Evolutionary conservation across 2,329 filamentous ascomycete genomes (phyloP), one percentile per base, ranked within the genome.

Genomic region (Botrytis squamosa): DNA sequence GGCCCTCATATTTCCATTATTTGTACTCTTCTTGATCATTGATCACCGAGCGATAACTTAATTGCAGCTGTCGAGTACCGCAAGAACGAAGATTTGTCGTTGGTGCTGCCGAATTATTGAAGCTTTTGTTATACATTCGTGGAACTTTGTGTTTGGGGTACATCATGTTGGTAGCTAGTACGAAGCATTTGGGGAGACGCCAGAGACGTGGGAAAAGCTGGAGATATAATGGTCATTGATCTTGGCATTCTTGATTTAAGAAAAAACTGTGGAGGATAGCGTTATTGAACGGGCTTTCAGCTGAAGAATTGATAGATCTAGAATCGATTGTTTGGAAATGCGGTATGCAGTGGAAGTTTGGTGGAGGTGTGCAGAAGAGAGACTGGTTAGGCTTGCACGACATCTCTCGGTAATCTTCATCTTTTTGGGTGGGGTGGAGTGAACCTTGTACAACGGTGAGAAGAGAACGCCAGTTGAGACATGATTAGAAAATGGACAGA

Each of bases 61-160:
- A 22, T 12, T 16, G 1, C 66, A 59, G 36, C 66, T 57, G 49
- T 57, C 49, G 49, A 57, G 66, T 69, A 59, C 25, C 49, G 18
- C 66, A 57, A 57, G 49, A 42, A 42, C 36, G 18, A 57, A 25
- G 14, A 57, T 33, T 9, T 57, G 18, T 57, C n/a, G 38, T 42
- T 49, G 25, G 66, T 69, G 25, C 4, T 69, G 66, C 66, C 66
- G 49, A 69, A 25, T 16, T 57, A 68, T 69, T 12, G 38, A 69
- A 69, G 25, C 18, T 20, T 29, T 67, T 55, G 46, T 67, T 55
- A 38, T 40, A 67, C 65, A 12, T 40, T 40, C 2, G 59, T 62
- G 36, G 12, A 40, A 3, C 36, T 42, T 25, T 69, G 66, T 59
- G n/a, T 25, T 3, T 57, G n/a, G 7, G 33, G 40, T 33, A 69